phyloP scores from a whole-genome alignment of 805 yeast species.

The Ogataea corticis region DNA sequence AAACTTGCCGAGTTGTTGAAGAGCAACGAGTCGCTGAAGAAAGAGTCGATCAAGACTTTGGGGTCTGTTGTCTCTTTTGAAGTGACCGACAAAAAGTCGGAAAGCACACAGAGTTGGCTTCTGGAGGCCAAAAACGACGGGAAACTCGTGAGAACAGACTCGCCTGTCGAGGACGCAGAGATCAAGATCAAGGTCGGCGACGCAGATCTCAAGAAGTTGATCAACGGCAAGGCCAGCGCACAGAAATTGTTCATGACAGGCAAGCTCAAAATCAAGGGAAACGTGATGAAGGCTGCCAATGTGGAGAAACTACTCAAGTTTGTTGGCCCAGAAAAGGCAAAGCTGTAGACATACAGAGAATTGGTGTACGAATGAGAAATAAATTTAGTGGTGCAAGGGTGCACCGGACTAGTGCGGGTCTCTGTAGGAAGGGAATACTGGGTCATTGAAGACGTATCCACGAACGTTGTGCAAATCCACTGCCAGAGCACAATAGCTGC shows the following conservation, averaged over 20 bases:
- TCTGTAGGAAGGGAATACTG: too few relatives aligned
- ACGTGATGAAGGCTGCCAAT: constrained; percentile 85
- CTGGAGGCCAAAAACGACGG: constrained; percentile 69
- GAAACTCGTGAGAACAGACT: constrained; percentile 26
- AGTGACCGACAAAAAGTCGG: constrained; percentile 60
- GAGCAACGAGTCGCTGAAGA: constrained; percentile 19
- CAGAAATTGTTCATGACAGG: constrained; percentile 85
- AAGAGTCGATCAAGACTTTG: constrained; percentile 31
- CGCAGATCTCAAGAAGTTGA: constrained; percentile 67
- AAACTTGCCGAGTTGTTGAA: constrained; percentile 16
- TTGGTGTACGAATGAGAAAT: too few relatives aligned
- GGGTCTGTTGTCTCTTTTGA: constrained; percentile 53
- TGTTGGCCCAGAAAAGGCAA: constrained; percentile 44
- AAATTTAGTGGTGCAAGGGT: too few relatives aligned
- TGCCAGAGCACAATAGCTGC: too few relatives aligned
- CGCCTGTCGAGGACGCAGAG: constrained; percentile 50
- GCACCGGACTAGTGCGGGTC: too few relatives aligned
- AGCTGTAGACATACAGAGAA: constrained; percentile 33
- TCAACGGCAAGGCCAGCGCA: constrained; percentile 78
- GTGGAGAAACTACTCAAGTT: constrained; percentile 68
- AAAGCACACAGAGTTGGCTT: constrained; percentile 57
- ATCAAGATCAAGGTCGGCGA: constrained; percentile 67
- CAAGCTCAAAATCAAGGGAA: constrained; percentile 82
- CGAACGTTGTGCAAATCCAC: too few relatives aligned
- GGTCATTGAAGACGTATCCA: too few relatives aligned